These are phyloP conservation scores for Glaciozyma martinii DNA, from an alignment of 768 basidiomycete genomes.

Conservation along the genomic window DNA sequence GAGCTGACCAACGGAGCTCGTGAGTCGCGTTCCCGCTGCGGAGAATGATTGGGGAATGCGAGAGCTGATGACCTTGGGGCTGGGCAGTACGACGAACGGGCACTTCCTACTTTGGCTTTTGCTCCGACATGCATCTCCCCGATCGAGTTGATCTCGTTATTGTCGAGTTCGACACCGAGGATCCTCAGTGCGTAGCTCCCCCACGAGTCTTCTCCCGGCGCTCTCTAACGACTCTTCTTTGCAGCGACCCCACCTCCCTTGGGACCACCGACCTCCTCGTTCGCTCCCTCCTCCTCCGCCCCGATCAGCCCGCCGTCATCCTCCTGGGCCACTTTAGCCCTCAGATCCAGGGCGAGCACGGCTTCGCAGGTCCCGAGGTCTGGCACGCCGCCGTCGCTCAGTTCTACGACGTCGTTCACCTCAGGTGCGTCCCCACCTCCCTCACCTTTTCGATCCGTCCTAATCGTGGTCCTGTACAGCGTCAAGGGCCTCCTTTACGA, in stretches of 20 bases:
- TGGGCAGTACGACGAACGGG: slow-evolving; percentile 65
- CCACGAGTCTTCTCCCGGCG: too few species aligned
- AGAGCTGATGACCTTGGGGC: neutral
- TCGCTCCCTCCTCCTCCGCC: slow-evolving; percentile 79
- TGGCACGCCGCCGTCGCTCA: slow-evolving; percentile 84
- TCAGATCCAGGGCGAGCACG: slow-evolving; percentile 65
- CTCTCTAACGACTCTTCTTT: neutral
- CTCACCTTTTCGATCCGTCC: neutral
- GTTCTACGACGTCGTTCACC: slow-evolving; percentile 93
- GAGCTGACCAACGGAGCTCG: slow-evolving; percentile 91
- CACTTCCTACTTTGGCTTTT: slow-evolving; percentile 91
- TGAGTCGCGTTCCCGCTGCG: slow-evolving; percentile 8
- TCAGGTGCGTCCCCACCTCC: slow-evolving; percentile 47
- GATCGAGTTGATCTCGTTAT: slow-evolving; percentile 91
- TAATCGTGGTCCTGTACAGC: slow-evolving; percentile 40
- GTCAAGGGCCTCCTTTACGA: slow-evolving; percentile 74
- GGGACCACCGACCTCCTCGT: slow-evolving; percentile 83
- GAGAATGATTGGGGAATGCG: neutral
- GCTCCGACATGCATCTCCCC: slow-evolving; percentile 84
- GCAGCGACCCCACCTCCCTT: slow-evolving; percentile 60
- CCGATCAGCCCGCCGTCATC: slow-evolving; percentile 82
- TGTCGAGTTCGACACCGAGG: slow-evolving; percentile 86
- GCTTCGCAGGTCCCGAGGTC: slow-evolving; percentile 82
- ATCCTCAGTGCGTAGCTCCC: slow-evolving; percentile 58
- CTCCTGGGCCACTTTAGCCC: slow-evolving; percentile 93